These are phyloP conservation scores for Chrysophaeum taylorii DNA, from an alignment of 352 stramenopile species.

Conservation along the genomic window DNA sequence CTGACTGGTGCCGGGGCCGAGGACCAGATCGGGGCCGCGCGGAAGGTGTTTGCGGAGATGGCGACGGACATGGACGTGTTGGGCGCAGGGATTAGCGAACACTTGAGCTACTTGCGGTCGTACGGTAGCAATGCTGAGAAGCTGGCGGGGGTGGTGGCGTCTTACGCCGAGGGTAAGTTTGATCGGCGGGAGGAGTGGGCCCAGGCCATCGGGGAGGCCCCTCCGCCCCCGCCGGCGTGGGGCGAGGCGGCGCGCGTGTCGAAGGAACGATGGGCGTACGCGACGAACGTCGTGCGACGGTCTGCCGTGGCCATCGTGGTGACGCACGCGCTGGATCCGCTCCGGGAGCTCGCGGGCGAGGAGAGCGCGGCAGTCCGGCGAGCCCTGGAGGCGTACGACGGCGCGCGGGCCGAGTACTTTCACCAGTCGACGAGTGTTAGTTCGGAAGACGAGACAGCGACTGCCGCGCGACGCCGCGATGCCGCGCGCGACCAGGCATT, in stretches of 20 bases:
- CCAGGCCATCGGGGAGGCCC: too few relatives aligned
- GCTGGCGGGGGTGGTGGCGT: not conserved
- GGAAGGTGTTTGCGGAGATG: too few relatives aligned
- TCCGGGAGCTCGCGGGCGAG: not conserved
- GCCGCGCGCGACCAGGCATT: not conserved
- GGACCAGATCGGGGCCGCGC: too few relatives aligned
- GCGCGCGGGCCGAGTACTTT: not conserved
- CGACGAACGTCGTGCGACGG: not conserved
- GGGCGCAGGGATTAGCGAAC: not conserved
- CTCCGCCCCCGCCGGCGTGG: not conserved
- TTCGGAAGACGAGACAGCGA: not conserved
- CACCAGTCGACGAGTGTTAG: not conserved
- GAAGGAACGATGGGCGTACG: not conserved
- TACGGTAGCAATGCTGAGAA: not conserved
- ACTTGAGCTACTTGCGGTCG: not conserved
- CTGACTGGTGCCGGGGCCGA: too few relatives aligned
- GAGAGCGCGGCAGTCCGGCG: not conserved
- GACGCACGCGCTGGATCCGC: not conserved
- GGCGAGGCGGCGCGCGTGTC: not conserved
- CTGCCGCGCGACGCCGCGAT: not conserved
- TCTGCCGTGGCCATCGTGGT: not conserved
- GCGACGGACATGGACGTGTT: not conserved
- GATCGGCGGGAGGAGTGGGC: not conserved
- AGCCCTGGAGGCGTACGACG: not conserved
- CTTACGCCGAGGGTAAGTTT: not conserved